Conservation (phyloP, 345 rosid species). For the Draba incana region DNA sequence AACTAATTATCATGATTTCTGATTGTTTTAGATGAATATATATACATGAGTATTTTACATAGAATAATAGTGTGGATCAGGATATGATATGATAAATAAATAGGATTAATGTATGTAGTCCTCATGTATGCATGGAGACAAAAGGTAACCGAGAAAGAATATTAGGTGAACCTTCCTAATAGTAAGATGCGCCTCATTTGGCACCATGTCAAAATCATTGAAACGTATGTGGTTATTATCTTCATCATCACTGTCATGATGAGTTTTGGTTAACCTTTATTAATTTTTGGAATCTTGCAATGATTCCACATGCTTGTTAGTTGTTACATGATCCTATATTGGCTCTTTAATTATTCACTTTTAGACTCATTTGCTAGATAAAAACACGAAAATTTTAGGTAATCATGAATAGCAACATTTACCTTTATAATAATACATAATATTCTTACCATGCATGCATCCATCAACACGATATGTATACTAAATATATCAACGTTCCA, state of each 20-base stretch:
- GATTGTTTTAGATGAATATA: constrained; percentile 1
- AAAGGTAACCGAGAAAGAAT: constrained; percentile 28
- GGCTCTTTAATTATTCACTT: constrained; percentile 17
- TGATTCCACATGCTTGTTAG: constrained; percentile 42
- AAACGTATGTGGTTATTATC: constrained; percentile 20
- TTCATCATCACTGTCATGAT: constrained; percentile 24
- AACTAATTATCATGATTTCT: background rate
- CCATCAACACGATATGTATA: background rate
- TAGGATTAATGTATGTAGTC: constrained; percentile 7
- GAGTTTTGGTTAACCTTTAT: constrained; percentile 33
- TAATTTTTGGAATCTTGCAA: constrained; percentile 38
- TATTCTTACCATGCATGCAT: too few relatives aligned
- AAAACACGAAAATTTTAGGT: background rate
- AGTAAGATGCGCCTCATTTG: constrained; percentile 35
- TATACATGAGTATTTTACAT: background rate
- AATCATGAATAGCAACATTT: background rate
- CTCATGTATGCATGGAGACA: constrained; percentile 34
- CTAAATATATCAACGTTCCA: background rate
- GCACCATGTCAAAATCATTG: constrained; percentile 39
- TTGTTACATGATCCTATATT: constrained; percentile 32
- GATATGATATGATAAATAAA: constrained; percentile 5
- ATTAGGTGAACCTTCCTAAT: constrained; percentile 42
- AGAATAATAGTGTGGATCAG: background rate
- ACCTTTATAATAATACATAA: too few relatives aligned
- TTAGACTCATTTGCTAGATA: background rate